phyloP scores from a whole-genome alignment of 495 filamentous ascomycete genomes.

The Lentithecium fluviatile region DNA sequence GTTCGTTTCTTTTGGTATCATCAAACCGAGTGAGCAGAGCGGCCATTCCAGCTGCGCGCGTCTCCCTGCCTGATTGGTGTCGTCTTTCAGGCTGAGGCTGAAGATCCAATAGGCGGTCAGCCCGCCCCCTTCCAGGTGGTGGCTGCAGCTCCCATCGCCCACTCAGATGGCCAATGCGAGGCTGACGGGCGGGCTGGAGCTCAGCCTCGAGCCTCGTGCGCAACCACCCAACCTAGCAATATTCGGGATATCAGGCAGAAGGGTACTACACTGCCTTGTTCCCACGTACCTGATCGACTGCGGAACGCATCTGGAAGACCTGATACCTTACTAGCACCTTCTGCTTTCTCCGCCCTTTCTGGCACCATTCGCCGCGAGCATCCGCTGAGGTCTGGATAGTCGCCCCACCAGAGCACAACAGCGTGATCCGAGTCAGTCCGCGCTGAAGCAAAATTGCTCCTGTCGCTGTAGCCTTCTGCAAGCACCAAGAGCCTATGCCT shows the following conservation, averaged over 20 bases:
- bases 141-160: slow-evolving; percentile 31
- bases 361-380: neutral
- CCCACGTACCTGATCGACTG: slow-evolving; percentile 17
- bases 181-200: slow-evolving; percentile 38
- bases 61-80: slow-evolving; percentile 16
- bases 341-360: neutral
- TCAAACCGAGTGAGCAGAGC: slow-evolving; percentile 19
- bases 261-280: slow-evolving; percentile 21
- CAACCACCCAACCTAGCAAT: slow-evolving; percentile 17
- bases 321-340: neutral
- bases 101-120: slow-evolving; percentile 30
- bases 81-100: slow-evolving; percentile 19
- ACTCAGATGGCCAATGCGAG: slow-evolving; percentile 37
- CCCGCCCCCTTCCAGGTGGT: slow-evolving; percentile 28
- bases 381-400: slow-evolving; percentile 3
- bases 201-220: slow-evolving; percentile 37
- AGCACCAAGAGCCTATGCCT: slow-evolving; percentile 13
- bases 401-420: slow-evolving; percentile 22
- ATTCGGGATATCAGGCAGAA: slow-evolving; percentile 36
- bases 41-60: slow-evolving; percentile 19
- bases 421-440: slow-evolving; percentile 17
- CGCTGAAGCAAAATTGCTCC: slow-evolving; percentile 8
- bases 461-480: slow-evolving; percentile 9
- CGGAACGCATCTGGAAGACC: slow-evolving; percentile 10
- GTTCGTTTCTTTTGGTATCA: slow-evolving; percentile 29